Evolutionary conservation across 495 filamentous ascomycete species (phyloP).

Genomic region (Mycothermus thermophilus): DNA sequence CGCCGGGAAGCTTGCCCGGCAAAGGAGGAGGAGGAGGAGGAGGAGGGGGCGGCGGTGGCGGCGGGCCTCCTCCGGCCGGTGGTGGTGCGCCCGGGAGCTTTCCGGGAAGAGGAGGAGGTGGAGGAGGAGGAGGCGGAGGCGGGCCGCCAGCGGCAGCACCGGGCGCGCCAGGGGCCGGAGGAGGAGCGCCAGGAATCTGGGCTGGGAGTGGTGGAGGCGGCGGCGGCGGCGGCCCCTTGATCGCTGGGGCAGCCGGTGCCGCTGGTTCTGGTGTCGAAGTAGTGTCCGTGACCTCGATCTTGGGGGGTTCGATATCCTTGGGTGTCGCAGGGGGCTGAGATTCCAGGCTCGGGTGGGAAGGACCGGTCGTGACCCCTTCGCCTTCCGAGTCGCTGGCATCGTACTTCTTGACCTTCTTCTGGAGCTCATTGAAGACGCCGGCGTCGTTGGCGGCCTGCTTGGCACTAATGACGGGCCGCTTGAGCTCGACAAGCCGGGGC

Average conservation of each 20-base stretch:
- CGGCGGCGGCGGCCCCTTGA: slow-evolving; percentile 18
- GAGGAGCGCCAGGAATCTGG: slow-evolving; percentile 27
- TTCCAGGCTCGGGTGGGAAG: slow-evolving; percentile 63
- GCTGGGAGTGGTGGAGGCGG: slow-evolving; percentile 34
- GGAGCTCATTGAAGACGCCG: slow-evolving; percentile 71
- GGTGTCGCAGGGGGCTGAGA: slow-evolving; percentile 59
- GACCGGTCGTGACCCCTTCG: slow-evolving; percentile 62
- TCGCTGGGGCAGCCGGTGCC: too few species aligned
- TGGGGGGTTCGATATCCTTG: slow-evolving; percentile 42
- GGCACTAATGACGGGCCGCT: slow-evolving; percentile 59
- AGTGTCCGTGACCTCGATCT: slow-evolving; percentile 29
- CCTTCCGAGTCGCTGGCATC: slow-evolving; percentile 58
- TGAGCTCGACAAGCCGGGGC: slow-evolving; percentile 52
- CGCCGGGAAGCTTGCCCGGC: slow-evolving; percentile 31
- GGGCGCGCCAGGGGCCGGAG: slow-evolving; percentile 31
- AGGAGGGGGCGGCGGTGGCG: slow-evolving; percentile 6
- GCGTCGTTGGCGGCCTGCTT: slow-evolving; percentile 57
- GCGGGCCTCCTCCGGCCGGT: slow-evolving; percentile 22
- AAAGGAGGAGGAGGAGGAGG: slow-evolving; percentile 30
- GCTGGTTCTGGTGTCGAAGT: slow-evolving; percentile 34
- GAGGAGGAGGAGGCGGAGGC: slow-evolving; percentile 9
- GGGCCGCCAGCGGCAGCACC: background rate
- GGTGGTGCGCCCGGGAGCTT: slow-evolving; percentile 27
- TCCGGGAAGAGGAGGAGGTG: slow-evolving; percentile 30
- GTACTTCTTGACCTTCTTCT: slow-evolving; percentile 57